A percentile compares a stretch with the other conserved stretches of the same genome.
Evolutionary conservation across 2,329 filamentous ascomycete species (phyloP).

Genomic region (Coniochaeta hoffmannii): DNA sequence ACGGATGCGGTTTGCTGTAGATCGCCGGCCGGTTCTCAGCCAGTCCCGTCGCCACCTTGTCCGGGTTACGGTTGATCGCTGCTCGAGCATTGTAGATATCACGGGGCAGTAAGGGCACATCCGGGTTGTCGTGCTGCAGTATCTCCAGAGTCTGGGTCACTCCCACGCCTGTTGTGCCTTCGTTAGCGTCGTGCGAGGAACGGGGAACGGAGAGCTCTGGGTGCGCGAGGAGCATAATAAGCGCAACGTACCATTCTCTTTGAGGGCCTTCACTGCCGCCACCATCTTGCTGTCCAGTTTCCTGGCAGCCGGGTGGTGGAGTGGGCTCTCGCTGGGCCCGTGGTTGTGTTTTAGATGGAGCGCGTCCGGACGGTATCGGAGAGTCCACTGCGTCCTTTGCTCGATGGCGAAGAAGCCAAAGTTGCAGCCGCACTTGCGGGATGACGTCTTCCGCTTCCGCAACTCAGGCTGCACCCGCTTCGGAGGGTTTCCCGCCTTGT

Average conservation of each 20-base stretch:
- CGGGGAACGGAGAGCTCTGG: background rate
- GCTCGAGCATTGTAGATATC: slow-evolving; percentile 63
- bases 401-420: slow-evolving; percentile 66
- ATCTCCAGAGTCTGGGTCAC: slow-evolving; percentile 61
- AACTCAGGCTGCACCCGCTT: slow-evolving; percentile 55
- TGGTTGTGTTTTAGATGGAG: slow-evolving; percentile 56
- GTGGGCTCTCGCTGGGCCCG: slow-evolving; percentile 57
- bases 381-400: slow-evolving; percentile 59
- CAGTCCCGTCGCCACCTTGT: slow-evolving; percentile 51
- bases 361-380: slow-evolving; percentile 54
- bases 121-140: slow-evolving; percentile 55
- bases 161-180: slow-evolving; percentile 43
- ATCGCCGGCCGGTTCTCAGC: slow-evolving; percentile 57
- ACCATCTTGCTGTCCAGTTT: slow-evolving; percentile 63
- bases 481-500: slow-evolving; percentile 56
- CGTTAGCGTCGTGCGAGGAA: slow-evolving; percentile 6
- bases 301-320: slow-evolving; percentile 57
- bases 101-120: slow-evolving; percentile 54
- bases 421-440: slow-evolving; percentile 60
- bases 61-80: slow-evolving; percentile 58
- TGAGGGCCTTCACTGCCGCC: slow-evolving; percentile 57
- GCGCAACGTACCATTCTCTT: slow-evolving; percentile 49
- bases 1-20: slow-evolving; percentile 58
- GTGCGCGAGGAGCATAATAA: background rate
- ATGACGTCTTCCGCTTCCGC: slow-evolving; percentile 59